A percentile compares a stretch with the other conserved stretches of the same genome.
These are phyloP conservation scores for Heliophila coronopifolia DNA, from an alignment of 441 rosid species.

Conservation along the genomic window DNA sequence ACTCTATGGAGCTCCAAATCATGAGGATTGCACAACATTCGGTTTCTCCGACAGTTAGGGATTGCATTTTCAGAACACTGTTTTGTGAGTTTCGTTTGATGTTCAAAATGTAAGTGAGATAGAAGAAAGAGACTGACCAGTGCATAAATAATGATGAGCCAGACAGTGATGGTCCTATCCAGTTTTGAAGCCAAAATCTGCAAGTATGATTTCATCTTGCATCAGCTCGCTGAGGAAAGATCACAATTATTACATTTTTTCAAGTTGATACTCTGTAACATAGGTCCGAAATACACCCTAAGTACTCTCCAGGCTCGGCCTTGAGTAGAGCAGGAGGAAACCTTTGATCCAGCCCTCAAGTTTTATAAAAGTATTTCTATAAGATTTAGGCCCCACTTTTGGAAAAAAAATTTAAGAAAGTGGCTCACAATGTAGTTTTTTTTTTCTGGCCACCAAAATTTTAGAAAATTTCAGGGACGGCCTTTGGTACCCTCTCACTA, in stretches of 20 bases:
- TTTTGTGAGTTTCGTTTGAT: background rate
- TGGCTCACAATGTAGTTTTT: too few species aligned
- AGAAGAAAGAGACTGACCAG: conserved; percentile 57
- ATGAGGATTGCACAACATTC: background rate
- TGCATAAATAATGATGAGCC: conserved; percentile 90
- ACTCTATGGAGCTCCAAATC: conserved; percentile 8
- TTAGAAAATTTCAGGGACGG: too few species aligned
- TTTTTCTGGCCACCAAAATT: too few species aligned
- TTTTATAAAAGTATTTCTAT: too few species aligned
- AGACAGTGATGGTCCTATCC: conserved; percentile 92
- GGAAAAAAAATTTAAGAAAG: too few species aligned
- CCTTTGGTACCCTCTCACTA: conserved; percentile 6
- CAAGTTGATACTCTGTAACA: conserved; percentile 12
- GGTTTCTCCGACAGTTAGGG: conserved; percentile 1
- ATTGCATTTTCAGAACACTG: conserved; percentile 3
- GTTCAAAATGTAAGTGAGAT: conserved; percentile 10
- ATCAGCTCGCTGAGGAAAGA: conserved; percentile 28
- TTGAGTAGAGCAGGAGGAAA: too few species aligned
- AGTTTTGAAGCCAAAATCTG: conserved; percentile 99
- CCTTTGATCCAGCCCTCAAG: too few species aligned
- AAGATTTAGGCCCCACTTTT: too few species aligned
- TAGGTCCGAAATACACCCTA: conserved; percentile 12
- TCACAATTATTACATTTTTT: conserved; percentile 19
- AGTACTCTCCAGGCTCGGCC: too few species aligned
- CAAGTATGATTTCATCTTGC: conserved; percentile 29